These are phyloP conservation scores for Avena sativa DNA, from an alignment of 176 grass and related monocot genomes.

Conservation along the genomic window DNA sequence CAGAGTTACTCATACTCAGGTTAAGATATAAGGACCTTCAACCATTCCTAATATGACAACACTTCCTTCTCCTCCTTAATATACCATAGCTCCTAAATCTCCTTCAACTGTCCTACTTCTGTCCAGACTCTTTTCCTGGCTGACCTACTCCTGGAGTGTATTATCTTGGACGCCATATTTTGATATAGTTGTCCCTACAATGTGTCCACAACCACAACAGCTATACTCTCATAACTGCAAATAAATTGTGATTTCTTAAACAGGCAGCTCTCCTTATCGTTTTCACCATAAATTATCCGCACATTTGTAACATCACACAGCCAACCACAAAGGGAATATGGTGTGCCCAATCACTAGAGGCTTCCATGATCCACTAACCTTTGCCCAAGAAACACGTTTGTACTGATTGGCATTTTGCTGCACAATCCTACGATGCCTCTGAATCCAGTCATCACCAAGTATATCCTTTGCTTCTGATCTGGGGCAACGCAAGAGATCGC, in stretches of 20 bases:
- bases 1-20: too few relatives aligned
- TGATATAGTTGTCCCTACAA: neutral
- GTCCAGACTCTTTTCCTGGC: too few relatives aligned
- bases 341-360: neutral
- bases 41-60: too few relatives aligned
- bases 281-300: constrained; percentile 13
- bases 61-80: too few relatives aligned
- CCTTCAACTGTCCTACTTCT: too few relatives aligned
- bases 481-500: constrained; percentile 17
- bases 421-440: constrained; percentile 94
- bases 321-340: constrained; percentile 19
- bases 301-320: constrained; percentile 7
- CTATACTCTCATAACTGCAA: neutral
- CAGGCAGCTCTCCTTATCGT: neutral
- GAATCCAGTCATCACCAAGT: constrained; percentile 98
- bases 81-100: too few relatives aligned
- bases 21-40: too few relatives aligned
- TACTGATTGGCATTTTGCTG: constrained; percentile 99
- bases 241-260: constrained; percentile 13
- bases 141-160: too few relatives aligned
- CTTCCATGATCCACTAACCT: constrained; percentile 54
- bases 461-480: constrained; percentile 99
- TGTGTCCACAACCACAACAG: neutral
- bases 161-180: constrained; percentile 14
- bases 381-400: constrained; percentile 97